Evolutionary conservation across 805 yeast species (phyloP), one percentile per base, ranked within the genome.

Genomic region (Saturnispora diversa): DNA sequence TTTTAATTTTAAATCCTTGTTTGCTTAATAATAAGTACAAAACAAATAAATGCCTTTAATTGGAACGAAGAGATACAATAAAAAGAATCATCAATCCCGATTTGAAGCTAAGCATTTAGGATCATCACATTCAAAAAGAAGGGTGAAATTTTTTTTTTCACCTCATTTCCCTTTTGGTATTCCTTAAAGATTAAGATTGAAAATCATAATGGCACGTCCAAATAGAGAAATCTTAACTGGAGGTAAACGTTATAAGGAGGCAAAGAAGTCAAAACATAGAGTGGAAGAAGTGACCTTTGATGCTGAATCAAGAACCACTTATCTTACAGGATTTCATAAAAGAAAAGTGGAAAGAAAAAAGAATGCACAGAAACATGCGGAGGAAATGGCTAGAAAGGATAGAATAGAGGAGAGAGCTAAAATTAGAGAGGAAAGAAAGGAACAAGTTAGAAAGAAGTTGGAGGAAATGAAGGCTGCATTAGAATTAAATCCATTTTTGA

Each of bases 251-350:
- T 88, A 87, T 59, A 79, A 80, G 13, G 74, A 75, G 39, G 81
- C 79, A 49, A 80, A 77, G 55, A 68, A 70, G 25, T 75, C 74
- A 56, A 72, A 75, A 56, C 75, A 72, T 55, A 71, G 86, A 29
- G 87, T 84, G 2, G 88, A 75, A 21, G 96, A 86, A 58, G 94
- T 92, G 22, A 76, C 74, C 2, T 92, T 87, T 58, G 92, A 92
- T 60, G 75, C 77, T 47, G 83, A 72, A 15, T 72, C 82, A n/a
- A 66, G 97, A 57, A 63, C 69, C 23, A 95, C 90, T 45, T 90
- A 78, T 59, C 65, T 90, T 50, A 90, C 97, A 3, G 98, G 98
- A 30, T 90, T 90, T 60, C 97, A 92, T 61, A 90, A 90, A 64
- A 74, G 98, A 55, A 90, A 90, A 58, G 58, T 90, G 13, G 84